Percentiles rank a stretch among this genome's conserved stretches.
phyloP scores from a whole-genome alignment of 2,329 filamentous ascomycete species.

The Xylaria hypoxylon region DNA sequence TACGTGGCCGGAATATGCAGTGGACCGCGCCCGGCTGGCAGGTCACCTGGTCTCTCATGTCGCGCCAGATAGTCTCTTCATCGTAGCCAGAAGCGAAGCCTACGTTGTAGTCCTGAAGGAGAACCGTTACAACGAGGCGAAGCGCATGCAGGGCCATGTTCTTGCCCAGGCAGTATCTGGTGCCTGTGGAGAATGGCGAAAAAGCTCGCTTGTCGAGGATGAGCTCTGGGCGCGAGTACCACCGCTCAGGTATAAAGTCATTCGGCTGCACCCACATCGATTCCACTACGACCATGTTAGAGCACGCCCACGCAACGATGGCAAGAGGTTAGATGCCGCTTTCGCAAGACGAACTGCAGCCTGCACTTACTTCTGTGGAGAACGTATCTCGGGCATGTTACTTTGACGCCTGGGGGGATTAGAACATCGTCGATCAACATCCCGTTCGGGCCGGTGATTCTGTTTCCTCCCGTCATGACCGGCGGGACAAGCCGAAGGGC shows the following conservation, averaged over 20 bases:
- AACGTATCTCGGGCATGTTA: slow-evolving; percentile 39
- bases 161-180: slow-evolving; percentile 40
- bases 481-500: slow-evolving; percentile 37
- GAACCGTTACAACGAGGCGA: slow-evolving; percentile 33
- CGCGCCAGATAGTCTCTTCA: slow-evolving; percentile 39
- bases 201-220: slow-evolving; percentile 39
- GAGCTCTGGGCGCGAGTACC: slow-evolving; percentile 41
- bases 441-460: slow-evolving; percentile 38
- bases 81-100: slow-evolving; percentile 39
- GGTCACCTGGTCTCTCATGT: slow-evolving; percentile 42
- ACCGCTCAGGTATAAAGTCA: slow-evolving; percentile 42
- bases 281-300: slow-evolving; percentile 37
- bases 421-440: slow-evolving; percentile 32
- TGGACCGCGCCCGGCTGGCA: slow-evolving; percentile 37
- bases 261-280: slow-evolving; percentile 35
- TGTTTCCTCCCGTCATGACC: slow-evolving; percentile 34
- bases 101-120: slow-evolving; percentile 36
- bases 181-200: slow-evolving; percentile 38
- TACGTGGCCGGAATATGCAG: slow-evolving; percentile 36
- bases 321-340: not conserved
- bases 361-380: slow-evolving; percentile 40
- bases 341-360: not conserved
- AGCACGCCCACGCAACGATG: not conserved
- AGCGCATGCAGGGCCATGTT: slow-evolving; percentile 35
- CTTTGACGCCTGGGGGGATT: slow-evolving; percentile 38